Evolutionary conservation across 164 flowering plant genomes (phyloP), one percentile per base, ranked within the genome.

Genomic region (Echeveria elegans): DNA sequence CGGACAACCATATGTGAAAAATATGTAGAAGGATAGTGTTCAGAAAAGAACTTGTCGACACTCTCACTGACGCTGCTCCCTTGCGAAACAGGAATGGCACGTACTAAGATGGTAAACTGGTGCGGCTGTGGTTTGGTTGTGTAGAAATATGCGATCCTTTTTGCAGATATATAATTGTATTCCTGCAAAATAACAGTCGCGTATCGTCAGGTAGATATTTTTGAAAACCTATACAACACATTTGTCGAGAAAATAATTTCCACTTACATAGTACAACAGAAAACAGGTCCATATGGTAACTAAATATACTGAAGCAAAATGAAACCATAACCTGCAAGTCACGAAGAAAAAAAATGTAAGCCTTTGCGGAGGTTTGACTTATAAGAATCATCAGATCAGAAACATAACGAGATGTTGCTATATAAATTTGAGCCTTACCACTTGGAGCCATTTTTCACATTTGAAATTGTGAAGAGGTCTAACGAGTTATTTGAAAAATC

Each of bases 241-340:
- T n/a, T n/a, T n/a, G n/a, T n/a, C n/a, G n/a, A n/a, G 18, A 53
- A 14, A 14, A 56, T 5, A 65, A 28, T n/a, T n/a, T 14, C 26
- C 9, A 78, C 96, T 88, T 75, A 94, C 98, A 66, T 75, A 72
- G 74, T 82, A 88, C 60, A 94, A 94, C 68, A 85, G 88, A 75
- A 59, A 84, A 78, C 99, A 94, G 67, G 87, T 85, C 71, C 81
- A 77, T 26, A 72, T 82, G 19, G 96, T 91, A 80, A 91, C 76
- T 63, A 78, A 15, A 76, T 91, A 94, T 14, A 85, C 85, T 69
- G 93, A 86, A 67, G 70, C 63, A 67, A 89, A 94, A 78, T 94
- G 98, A 74, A 87, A 61, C 97, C 98, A 94, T 74, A 94, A 82
- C 89, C 98, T 94, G 86, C 9, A 48, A 5, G 56, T n/a, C n/a